These are phyloP conservation scores for Epichloe brachyelytri DNA, from an alignment of 2,329 filamentous ascomycete species.

Conservation along the genomic window DNA sequence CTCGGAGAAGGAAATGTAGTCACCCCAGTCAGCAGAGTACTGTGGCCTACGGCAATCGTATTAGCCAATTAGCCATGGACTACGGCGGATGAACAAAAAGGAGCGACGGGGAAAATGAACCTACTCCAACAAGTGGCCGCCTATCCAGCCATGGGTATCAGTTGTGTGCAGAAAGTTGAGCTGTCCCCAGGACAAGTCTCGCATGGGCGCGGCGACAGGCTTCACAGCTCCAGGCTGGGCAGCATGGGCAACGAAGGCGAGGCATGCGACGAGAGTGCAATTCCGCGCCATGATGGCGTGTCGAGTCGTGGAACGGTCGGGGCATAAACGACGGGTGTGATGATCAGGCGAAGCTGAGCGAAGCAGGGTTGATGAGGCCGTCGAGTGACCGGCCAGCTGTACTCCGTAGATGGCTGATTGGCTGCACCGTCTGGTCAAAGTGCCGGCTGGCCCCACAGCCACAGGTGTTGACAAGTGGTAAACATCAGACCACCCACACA, in stretches of 20 bases:
- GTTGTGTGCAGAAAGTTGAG: conserved; percentile 97
- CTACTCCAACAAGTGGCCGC: conserved; percentile 82
- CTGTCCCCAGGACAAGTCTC: conserved; percentile 80
- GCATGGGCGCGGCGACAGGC: conserved; percentile 68
- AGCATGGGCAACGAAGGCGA: conserved; percentile 23
- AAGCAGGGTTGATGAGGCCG: too few species aligned
- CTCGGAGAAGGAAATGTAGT: conserved; percentile 85
- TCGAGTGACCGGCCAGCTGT: background rate
- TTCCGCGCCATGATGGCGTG: conserved; percentile 15
- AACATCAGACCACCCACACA: too few species aligned
- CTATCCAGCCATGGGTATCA: conserved; percentile 92
- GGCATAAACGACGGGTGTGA: background rate
- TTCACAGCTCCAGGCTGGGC: conserved; percentile 70
- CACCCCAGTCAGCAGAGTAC: conserved; percentile 94
- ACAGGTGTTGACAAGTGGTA: too few species aligned
- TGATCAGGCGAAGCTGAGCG: background rate
- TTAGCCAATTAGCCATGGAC: background rate
- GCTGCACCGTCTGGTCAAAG: too few species aligned
- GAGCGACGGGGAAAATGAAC: conserved; percentile 11
- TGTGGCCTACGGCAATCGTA: conserved; percentile 45
- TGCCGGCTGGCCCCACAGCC: background rate
- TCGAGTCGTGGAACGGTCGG: background rate
- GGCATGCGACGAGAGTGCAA: conserved; percentile 14
- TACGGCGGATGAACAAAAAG: background rate
- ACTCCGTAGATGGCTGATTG: background rate